Evolutionary conservation across 1,139 yeast genomes (phyloP), one percentile per base, ranked within the genome.

Genomic region (Yamadazyma conglobata): DNA sequence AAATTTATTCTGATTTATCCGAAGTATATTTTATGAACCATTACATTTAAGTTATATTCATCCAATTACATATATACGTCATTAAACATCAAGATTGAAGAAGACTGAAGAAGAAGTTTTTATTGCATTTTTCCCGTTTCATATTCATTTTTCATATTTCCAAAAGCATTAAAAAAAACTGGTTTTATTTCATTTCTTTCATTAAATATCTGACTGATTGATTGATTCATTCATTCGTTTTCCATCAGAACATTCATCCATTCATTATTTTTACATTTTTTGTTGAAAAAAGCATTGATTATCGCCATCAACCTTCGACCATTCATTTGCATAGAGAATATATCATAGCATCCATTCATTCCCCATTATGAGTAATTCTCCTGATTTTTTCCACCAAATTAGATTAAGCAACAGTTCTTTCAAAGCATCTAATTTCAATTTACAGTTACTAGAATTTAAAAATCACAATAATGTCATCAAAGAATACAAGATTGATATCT

Each of bases 401-500:
- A 48, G 72, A 29, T 44, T 60, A 32, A 41, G 56, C 32, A 54
- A 60, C 33, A 48, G 60, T 22, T 51, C 56, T 24, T 39, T 60
- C 33, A 62, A 60, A 42, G 58, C 70, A 3, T 46, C 63, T 23
- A 53, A 60, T 41, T 45, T 53, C 32, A 49, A 52, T 27, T 44
- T 65, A 27, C 70, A 64, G 42, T 42, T 54, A 19, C 60, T 62
- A 66, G 71, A 69, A 42, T 63, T 57, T 39, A 55, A 55, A 32
- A 64, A 68, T 26, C 78, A 72, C 46, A 53, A 53, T 20, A 46
- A 47, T 10, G 48, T 60, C 22, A 50, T 66, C 14, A 52, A 55
- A 28, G 73, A 69, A 40, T 70, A 70, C 46, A 60, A 61, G 43
- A 43, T 52, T 34, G 73, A 67, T 25, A 64, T 67, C 47, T 54